Conservation (phyloP, 768 basidiomycete species). For the Lactifluus pinguis region DNA sequence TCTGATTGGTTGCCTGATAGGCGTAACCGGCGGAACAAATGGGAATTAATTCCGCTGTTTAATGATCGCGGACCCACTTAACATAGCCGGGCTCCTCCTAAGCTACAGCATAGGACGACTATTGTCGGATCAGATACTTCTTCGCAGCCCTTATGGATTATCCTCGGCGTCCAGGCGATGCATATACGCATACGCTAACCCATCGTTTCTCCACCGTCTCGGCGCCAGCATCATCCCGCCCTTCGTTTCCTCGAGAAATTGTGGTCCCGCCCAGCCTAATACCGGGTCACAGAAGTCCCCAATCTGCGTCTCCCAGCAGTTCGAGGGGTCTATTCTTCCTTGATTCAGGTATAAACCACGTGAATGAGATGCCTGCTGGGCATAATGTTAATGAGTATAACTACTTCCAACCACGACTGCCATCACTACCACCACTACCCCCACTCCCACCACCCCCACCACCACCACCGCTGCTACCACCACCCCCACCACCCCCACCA, state of each 20-base stretch:
- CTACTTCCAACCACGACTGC: neutral
- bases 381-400: neutral
- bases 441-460: neutral
- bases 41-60: no score
- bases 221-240: neutral
- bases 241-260: neutral
- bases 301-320: neutral
- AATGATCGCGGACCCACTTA: no score
- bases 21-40: no score
- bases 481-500: neutral
- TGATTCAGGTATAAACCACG: neutral
- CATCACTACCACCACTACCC: neutral
- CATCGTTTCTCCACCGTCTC: constrained; percentile 1
- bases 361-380: no score
- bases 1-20: no score
- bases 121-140: neutral
- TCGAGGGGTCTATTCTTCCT: neutral
- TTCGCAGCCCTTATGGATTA: neutral
- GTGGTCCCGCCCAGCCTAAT: constrained; percentile 6
- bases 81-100: no score
- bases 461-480: neutral
- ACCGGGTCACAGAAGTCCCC: neutral
- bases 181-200: neutral
- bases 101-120: no score
- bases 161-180: neutral